These are phyloP conservation scores for Phialocephala sp. DNA, from an alignment of 2,329 filamentous ascomycete species.

Conservation along the genomic window DNA sequence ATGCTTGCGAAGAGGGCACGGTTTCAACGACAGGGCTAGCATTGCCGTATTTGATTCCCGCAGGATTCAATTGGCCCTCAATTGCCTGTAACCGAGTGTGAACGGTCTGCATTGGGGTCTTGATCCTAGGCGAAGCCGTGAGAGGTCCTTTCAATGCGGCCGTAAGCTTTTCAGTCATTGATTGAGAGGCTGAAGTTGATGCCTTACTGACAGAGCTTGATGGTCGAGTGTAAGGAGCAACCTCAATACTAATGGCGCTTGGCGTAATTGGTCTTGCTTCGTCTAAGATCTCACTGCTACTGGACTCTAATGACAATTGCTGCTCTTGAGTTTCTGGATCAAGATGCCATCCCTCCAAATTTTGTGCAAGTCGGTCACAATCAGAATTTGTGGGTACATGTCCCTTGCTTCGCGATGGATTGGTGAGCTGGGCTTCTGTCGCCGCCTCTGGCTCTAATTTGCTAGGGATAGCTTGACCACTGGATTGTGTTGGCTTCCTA, in stretches of 20 bases:
- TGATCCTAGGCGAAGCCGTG: neutral
- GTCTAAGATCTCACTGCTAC: neutral
- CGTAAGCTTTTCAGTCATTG: conserved; percentile 8
- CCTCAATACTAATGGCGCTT: neutral
- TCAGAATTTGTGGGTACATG: conserved; percentile 24
- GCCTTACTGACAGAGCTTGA: neutral
- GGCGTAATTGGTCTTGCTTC: neutral
- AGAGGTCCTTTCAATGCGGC: neutral
- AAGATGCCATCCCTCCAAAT: neutral
- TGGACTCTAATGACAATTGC: neutral
- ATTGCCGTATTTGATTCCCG: neutral
- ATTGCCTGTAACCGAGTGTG: neutral
- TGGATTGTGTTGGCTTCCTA: neutral
- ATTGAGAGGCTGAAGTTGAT: conserved; percentile 7
- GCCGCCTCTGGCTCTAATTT: neutral
- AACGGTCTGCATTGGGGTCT: neutral
- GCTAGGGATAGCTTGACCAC: neutral
- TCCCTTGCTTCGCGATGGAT: conserved; percentile 4
- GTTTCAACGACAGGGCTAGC: neutral
- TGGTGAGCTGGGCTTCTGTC: neutral
- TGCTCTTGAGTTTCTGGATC: neutral
- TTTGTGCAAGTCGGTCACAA: conserved; percentile 20
- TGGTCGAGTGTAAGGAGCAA: neutral
- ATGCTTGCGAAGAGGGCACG: too few relatives aligned
- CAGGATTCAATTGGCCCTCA: neutral